These are phyloP conservation scores for Myriosclerotinia scirpicola DNA, from an alignment of 2,329 filamentous ascomycete species.

Conservation along the genomic window DNA sequence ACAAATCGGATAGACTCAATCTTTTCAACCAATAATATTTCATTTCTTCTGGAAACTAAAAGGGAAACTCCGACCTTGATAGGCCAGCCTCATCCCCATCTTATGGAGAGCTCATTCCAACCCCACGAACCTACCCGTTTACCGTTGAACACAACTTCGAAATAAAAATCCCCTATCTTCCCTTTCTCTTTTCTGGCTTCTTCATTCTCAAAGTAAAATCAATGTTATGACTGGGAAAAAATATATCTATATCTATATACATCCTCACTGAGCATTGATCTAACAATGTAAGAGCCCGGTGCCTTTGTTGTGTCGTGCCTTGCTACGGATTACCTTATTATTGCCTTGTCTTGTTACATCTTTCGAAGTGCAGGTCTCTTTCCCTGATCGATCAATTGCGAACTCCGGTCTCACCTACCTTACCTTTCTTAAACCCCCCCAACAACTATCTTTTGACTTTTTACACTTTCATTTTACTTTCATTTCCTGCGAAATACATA, in stretches of 20 bases:
- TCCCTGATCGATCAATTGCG: conserved; percentile 25
- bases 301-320: conserved; percentile 30
- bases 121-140: conserved; percentile 21
- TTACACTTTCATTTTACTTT: conserved; percentile 4
- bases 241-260: not conserved
- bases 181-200: not conserved
- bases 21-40: not conserved
- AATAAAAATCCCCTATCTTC: conserved; percentile 12
- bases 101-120: conserved; percentile 18
- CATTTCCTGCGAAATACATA: conserved; percentile 10
- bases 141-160: conserved; percentile 11
- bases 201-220: not conserved
- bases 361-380: conserved; percentile 6
- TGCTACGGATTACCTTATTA: conserved; percentile 20
- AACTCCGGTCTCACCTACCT: conserved; percentile 20
- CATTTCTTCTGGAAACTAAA: not conserved
- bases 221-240: not conserved
- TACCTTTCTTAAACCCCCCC: not conserved
- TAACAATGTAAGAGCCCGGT: conserved; percentile 38
- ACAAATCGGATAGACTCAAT: conserved; percentile 9
- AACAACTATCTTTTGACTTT: conserved; percentile 11
- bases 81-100: conserved; percentile 19
- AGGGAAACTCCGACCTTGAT: not conserved
- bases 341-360: conserved; percentile 20
- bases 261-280: not conserved